Evolutionary conservation across 352 stramenopile genomes (phyloP), one percentile per base, ranked within the genome.

Genomic region (Pythium rhizo-oryzae): DNA sequence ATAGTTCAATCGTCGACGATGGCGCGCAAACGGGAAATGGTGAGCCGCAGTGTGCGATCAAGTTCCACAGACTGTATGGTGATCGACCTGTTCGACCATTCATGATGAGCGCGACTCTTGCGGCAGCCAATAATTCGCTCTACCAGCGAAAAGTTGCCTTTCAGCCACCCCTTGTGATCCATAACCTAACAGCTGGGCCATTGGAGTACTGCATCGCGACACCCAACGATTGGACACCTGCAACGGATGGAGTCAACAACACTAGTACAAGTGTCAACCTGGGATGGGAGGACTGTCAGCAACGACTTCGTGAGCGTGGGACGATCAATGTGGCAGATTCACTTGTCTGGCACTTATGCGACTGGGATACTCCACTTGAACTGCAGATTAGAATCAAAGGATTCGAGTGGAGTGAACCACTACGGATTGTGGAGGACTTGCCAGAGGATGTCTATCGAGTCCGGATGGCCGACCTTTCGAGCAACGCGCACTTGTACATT

Each of bases 381-480:
- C 67, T 96, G 18, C 82, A 83, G 37, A 74, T 96, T 51, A 81
- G 89, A 35, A 91, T 94, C 65, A 91, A 93, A 69, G 87, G 89
- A 1, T 96, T 94, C 49, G 84, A 93, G 23, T 96, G 89, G 89
- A 96, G 89, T 57, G 85, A 94, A 19, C 76, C 82, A 3, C 68
- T 93, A 15, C 57, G 85, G 5, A 69, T 94, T 11, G 68, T 78
- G 7, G 76, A 78, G 53, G 73, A 90, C 19, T 72, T 89, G 13
- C 74, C 69, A 13, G 82, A 92, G 28, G 41, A 85, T 47, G 37
- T 59, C 1, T 78, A 80, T 61, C 80, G 81, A 15, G 90, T 95
- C 55, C 82, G 81, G 54, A 90, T 95, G 79, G 88, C 90, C 57
- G 87, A 95, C 54, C 58, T 93, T 7, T 81, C 90, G n/a, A 92